Evolutionary conservation across 2,329 filamentous ascomycete genomes (phyloP), one percentile per base, ranked within the genome.

Genomic region (Claviceps citrina): DNA sequence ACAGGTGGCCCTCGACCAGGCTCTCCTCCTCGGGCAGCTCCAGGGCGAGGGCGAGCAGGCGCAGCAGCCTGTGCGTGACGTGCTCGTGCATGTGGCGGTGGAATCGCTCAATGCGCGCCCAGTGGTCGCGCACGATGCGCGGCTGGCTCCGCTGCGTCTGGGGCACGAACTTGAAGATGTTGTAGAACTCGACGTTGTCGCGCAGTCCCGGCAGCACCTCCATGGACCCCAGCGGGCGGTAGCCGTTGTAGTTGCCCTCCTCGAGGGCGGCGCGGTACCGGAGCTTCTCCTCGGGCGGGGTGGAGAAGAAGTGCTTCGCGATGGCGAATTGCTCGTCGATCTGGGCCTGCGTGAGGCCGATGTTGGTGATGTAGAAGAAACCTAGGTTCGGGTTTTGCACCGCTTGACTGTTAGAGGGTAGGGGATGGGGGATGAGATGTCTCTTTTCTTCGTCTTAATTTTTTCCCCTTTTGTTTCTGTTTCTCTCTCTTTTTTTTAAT

Each of bases 321-420:
- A 79, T 64, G 10, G 73, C 71, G 45, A 78, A 79, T 46, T 79
- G 74, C 5, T 63, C 60, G 46, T 78, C 67, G 2, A 79, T 65
- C 50, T 75, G 61, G 35, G 76, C 71, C 51, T 78, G 71, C 1
- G 57, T 59, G n/a, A 79, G 62, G 25, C 73, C 73, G 44, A 72
- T 78, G 55, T 78, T 76, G 43, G 68, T 70, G 16, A 78, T 67
- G 44, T 78, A 77, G 57, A 78, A 79, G 58, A 78, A 73, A 0
- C 73, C 58, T 42, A 28, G n/a, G n/a, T n/a, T n/a, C n/a, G n/a
- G n/a, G n/a, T n/a, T n/a, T n/a, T n/a, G n/a, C n/a, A n/a, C n/a
- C n/a, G n/a, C n/a, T n/a, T n/a, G n/a, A n/a, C n/a, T n/a, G n/a
- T n/a, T n/a, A n/a, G n/a, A n/a, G n/a, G n/a, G n/a, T n/a, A n/a